These are phyloP conservation scores for Tetrahymena thermophila DNA, from an alignment of 73 alveolate species.

Conservation along the genomic window DNA sequence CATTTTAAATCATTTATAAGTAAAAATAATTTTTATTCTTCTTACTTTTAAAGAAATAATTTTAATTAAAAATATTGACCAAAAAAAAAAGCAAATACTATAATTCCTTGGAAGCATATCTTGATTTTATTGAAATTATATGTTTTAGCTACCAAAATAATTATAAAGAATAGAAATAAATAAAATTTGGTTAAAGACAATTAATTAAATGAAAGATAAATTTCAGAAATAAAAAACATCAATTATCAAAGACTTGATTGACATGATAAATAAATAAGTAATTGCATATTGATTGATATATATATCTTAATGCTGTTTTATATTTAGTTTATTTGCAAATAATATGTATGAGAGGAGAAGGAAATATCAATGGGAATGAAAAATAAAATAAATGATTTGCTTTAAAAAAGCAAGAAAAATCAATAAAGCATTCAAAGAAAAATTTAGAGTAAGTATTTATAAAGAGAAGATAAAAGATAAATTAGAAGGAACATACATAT, in stretches of 20 bases:
- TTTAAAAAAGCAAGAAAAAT: not conserved
- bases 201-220: not conserved
- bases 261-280: not conserved
- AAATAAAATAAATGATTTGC: not conserved
- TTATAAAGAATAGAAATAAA: not conserved
- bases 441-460: not conserved
- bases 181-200: not conserved
- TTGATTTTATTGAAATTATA: not conserved
- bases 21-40: too few species aligned
- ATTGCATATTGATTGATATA: not conserved
- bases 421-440: not conserved
- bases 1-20: too few species aligned
- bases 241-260: not conserved
- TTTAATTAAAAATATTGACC: too few species aligned
- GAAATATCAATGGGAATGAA: not conserved
- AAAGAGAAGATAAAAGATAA: not conserved
- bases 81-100: too few species aligned
- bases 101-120: not conserved
- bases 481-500: not conserved
- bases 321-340: not conserved
- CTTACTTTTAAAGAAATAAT: too few species aligned
- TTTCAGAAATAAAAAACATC: not conserved
- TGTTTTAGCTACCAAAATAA: not conserved
- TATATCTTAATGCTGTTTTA: not conserved
- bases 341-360: not conserved